phyloP scores from a whole-genome alignment of 1,284 basidiomycete species.

The Ustilago lituana region DNA sequence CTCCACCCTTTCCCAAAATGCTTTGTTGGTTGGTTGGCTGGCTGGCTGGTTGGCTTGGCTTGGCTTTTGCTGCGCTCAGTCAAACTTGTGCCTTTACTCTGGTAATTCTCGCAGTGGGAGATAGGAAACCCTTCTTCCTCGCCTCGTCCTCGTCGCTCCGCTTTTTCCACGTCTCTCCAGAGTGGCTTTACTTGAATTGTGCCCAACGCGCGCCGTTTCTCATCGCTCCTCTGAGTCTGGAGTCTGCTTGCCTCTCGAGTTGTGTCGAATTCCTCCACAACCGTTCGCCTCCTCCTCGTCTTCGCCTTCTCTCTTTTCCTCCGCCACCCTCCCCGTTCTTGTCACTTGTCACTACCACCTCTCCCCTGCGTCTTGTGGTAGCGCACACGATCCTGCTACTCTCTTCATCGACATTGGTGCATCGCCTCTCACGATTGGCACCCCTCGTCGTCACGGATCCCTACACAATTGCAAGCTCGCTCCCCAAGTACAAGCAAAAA shows the following conservation, averaged over 20 bases:
- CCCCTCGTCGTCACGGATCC: slow-evolving; percentile 11
- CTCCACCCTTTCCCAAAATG: too few relatives aligned
- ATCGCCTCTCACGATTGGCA: slow-evolving; percentile 1
- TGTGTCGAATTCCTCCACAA: slow-evolving; percentile 26
- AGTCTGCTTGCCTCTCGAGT: too few relatives aligned
- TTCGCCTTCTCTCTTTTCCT: not conserved
- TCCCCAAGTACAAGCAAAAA: too few relatives aligned
- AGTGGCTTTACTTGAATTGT: not conserved
- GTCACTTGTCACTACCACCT: slow-evolving; percentile 1
- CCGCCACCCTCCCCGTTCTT: too few relatives aligned
- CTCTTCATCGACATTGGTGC: slow-evolving; percentile 2
- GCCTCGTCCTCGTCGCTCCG: slow-evolving; percentile 24
- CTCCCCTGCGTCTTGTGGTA: slow-evolving; percentile 4
- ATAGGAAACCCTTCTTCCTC: slow-evolving; percentile 27
- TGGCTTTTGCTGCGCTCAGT: too few relatives aligned
- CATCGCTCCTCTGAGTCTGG: not conserved
- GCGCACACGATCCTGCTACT: not conserved
- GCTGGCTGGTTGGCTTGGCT: not conserved
- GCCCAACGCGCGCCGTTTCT: slow-evolving; percentile 11
- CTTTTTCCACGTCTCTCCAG: slow-evolving; percentile 20
- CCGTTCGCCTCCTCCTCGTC: slow-evolving; percentile 6
- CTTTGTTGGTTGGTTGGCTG: too few relatives aligned
- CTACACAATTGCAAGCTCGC: not conserved
- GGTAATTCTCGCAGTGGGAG: slow-evolving; percentile 2
- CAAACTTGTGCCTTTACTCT: too few relatives aligned